Percentiles rank a stretch among this genome's conserved stretches.
These are phyloP conservation scores for Plectosphaerella cucumerina DNA, from an alignment of 2,329 filamentous ascomycete species.

Conservation along the genomic window DNA sequence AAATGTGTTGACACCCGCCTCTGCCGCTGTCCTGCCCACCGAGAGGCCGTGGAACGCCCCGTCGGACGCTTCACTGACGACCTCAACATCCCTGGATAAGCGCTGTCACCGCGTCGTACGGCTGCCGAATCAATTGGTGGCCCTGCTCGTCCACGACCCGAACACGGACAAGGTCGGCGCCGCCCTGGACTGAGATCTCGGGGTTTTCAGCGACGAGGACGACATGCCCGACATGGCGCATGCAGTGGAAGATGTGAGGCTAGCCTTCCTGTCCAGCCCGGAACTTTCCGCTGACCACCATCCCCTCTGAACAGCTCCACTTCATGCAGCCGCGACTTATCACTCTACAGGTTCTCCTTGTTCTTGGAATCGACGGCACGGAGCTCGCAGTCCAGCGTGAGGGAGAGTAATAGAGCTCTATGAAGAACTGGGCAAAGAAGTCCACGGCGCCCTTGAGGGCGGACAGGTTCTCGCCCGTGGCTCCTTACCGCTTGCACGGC, in stretches of 20 bases:
- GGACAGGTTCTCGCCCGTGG: too few relatives aligned
- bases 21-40: constrained; percentile 18
- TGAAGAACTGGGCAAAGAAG: too few relatives aligned
- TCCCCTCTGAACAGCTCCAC: constrained; percentile 50
- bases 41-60: constrained; percentile 23
- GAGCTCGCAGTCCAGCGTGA: too few relatives aligned
- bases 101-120: constrained; percentile 83
- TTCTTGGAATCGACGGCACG: too few relatives aligned
- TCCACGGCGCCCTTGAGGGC: too few relatives aligned
- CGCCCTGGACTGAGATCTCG: constrained; percentile 91
- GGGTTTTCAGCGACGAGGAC: constrained; percentile 87
- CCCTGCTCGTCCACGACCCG: constrained; percentile 85
- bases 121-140: constrained; percentile 83
- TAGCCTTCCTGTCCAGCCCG: background rate
- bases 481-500: too few relatives aligned
- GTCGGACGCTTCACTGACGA: constrained; percentile 56
- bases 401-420: too few relatives aligned
- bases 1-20: too few relatives aligned
- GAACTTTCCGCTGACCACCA: background rate
- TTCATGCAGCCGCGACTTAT: too few relatives aligned
- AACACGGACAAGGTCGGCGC: constrained; percentile 97
- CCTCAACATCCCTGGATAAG: constrained; percentile 81
- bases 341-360: too few relatives aligned
- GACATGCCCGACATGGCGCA: constrained; percentile 95
- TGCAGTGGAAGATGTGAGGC: constrained; percentile 78